Conservation (phyloP, 176 grass and related monocot genomes). For the Juncus effusus region DNA sequence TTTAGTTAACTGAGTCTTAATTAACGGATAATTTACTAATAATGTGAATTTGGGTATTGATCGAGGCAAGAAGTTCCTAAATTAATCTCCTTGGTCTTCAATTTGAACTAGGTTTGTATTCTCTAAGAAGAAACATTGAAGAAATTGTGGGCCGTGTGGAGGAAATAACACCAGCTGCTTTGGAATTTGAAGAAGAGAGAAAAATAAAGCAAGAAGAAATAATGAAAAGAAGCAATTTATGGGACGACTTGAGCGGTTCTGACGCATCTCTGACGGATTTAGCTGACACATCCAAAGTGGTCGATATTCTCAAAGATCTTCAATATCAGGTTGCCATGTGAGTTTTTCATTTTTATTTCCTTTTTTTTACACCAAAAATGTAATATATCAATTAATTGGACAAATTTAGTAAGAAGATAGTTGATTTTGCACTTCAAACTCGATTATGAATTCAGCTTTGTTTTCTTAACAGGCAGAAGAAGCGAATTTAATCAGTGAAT, state of each 20-base stretch:
- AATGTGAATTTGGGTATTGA: not conserved
- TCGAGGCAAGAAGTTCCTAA: too few species aligned
- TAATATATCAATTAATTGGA: not conserved
- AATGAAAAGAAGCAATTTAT: constrained; percentile 44
- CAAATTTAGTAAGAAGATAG: not conserved
- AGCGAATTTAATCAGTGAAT: constrained; percentile 76
- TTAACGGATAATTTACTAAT: not conserved
- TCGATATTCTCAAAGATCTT: constrained; percentile 86
- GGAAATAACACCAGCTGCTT: constrained; percentile 41
- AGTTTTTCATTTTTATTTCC: constrained; percentile 18
- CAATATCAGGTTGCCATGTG: constrained; percentile 61
- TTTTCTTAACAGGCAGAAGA: constrained; percentile 68
- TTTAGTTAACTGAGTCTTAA: not conserved
- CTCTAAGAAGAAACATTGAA: constrained; percentile 78
- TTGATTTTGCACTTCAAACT: not conserved
- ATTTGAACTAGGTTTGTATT: constrained; percentile 56
- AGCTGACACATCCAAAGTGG: constrained; percentile 58
- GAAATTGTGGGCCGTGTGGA: constrained; percentile 65
- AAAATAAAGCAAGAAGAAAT: constrained; percentile 67
- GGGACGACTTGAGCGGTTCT: constrained; percentile 67
- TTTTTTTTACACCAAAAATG: not conserved
- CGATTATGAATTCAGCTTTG: constrained; percentile 14
- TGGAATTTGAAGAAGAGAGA: constrained; percentile 69
- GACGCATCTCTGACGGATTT: constrained; percentile 60
- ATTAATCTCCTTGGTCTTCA: not conserved